These are phyloP conservation scores for Plasmodium relictum DNA, from an alignment of 169 alveolate genomes.

Conservation along the genomic window DNA sequence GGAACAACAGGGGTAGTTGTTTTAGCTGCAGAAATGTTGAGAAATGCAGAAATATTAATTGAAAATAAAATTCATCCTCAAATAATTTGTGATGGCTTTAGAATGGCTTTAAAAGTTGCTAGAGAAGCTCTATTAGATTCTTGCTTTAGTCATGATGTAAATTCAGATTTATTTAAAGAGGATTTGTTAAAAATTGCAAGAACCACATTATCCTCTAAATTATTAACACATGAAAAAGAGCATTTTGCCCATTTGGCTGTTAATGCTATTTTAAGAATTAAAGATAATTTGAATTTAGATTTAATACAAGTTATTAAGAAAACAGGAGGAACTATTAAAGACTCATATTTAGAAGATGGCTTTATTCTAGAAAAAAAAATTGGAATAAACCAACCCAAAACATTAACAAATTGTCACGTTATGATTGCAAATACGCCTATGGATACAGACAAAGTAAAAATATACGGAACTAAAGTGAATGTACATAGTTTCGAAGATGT, in stretches of 20 bases:
- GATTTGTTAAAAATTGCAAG: slow-evolving; percentile 97
- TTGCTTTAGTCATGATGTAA: slow-evolving; percentile 89
- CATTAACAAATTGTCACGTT: slow-evolving; percentile 91
- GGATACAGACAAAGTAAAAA: slow-evolving; percentile 99
- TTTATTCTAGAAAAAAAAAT: slow-evolving; percentile 97
- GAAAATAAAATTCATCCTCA: slow-evolving; percentile 98
- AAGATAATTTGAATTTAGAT: slow-evolving; percentile 89
- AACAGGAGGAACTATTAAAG: slow-evolving; percentile 98
- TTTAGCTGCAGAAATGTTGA: slow-evolving; percentile 98
- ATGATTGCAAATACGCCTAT: slow-evolving; percentile 99
- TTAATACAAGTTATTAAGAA: slow-evolving; percentile 96
- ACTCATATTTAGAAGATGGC: slow-evolving; percentile 99
- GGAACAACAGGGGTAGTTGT: slow-evolving; percentile 99
- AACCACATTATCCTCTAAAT: slow-evolving; percentile 98
- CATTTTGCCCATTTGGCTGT: slow-evolving; percentile 97
- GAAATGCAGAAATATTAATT: slow-evolving; percentile 97
- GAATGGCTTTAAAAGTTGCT: slow-evolving; percentile 95
- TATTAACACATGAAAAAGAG: slow-evolving; percentile 96
- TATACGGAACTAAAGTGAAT: slow-evolving; percentile 98
- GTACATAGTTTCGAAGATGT: slow-evolving; percentile 98
- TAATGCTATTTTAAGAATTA: slow-evolving; percentile 96
- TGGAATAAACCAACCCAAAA: slow-evolving; percentile 96
- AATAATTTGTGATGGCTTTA: slow-evolving; percentile 91
- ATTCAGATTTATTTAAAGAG: slow-evolving; percentile 89
- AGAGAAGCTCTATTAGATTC: slow-evolving; percentile 88